Evolutionary conservation across 177 flowering plant genomes (phyloP).

Genomic region (Tripterygium wilfordii): DNA sequence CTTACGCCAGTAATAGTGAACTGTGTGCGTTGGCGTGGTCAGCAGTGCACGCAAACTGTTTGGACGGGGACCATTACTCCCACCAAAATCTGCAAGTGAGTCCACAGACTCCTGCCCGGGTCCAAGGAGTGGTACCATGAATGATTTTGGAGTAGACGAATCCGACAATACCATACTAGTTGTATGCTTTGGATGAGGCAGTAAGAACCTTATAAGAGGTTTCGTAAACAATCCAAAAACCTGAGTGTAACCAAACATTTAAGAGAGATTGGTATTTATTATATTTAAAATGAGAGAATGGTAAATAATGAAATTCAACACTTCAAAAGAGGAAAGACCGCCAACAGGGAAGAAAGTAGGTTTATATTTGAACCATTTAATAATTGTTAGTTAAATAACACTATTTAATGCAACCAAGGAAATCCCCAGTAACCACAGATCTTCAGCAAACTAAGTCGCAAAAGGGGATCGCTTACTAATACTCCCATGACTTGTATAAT

Average conservation of each 20-base stretch:
- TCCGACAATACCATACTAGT: slow-evolving; percentile 23
- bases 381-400: too few species aligned
- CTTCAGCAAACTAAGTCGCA: too few species aligned
- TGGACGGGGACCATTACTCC: slow-evolving; percentile 19
- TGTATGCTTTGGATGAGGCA: slow-evolving; percentile 27
- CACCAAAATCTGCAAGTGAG: slow-evolving; percentile 19
- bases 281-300: too few species aligned
- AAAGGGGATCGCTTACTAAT: too few species aligned
- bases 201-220: slow-evolving; percentile 35
- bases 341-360: too few species aligned
- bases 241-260: slow-evolving; percentile 13
- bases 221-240: slow-evolving; percentile 50
- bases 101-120: slow-evolving; percentile 22
- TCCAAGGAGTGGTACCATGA: slow-evolving; percentile 30
- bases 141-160: slow-evolving; percentile 28
- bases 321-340: too few species aligned
- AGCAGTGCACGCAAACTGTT: slow-evolving; percentile 37
- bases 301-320: too few species aligned
- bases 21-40: slow-evolving; percentile 38
- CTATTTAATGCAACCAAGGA: too few species aligned
- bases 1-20: slow-evolving; percentile 51
- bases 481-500: too few species aligned
- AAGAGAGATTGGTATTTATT: not conserved
- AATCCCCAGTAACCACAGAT: too few species aligned
- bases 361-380: too few species aligned